Conservation (phyloP, 331 rosid genomes). For the Malus hybrid region DNA sequence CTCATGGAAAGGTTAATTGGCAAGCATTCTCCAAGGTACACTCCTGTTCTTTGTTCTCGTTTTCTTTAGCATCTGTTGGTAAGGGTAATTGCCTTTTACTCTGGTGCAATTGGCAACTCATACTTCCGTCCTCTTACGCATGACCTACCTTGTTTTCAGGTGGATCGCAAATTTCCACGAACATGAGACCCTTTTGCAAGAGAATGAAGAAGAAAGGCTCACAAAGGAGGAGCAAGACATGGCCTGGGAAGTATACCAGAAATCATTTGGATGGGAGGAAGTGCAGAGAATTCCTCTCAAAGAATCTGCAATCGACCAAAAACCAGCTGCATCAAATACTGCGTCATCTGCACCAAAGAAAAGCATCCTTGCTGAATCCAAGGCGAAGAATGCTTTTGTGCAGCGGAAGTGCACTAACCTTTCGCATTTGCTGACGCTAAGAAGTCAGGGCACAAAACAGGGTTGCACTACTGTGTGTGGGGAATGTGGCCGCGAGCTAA, state of each 20-base stretch:
- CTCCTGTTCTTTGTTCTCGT: slow-evolving; percentile 1
- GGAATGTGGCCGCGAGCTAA: slow-evolving; percentile 81
- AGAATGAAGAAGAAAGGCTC: slow-evolving; percentile 86
- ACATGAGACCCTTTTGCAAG: slow-evolving; percentile 88
- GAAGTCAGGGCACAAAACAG: slow-evolving; percentile 76
- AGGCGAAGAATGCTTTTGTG: slow-evolving; percentile 28
- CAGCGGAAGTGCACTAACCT: slow-evolving; percentile 79
- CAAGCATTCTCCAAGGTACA: slow-evolving; percentile 75
- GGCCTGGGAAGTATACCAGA: slow-evolving; percentile 90
- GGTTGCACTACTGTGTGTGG: slow-evolving; percentile 86
- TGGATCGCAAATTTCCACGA: slow-evolving; percentile 85
- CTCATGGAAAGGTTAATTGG: slow-evolving; percentile 77
- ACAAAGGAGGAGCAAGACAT: slow-evolving; percentile 96
- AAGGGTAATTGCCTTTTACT: neutral
- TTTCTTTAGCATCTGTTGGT: slow-evolving; percentile 9
- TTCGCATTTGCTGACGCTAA: slow-evolving; percentile 73
- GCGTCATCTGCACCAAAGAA: slow-evolving; percentile 25
- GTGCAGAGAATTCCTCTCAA: slow-evolving; percentile 58
- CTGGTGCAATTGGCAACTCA: neutral
- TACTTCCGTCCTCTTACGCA: neutral
- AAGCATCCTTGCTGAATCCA: slow-evolving; percentile 16
- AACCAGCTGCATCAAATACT: slow-evolving; percentile 23
- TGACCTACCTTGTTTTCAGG: slow-evolving; percentile 28
- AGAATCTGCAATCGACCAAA: slow-evolving; percentile 37
- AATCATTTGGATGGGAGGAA: slow-evolving; percentile 85